A percentile compares a stretch with the other conserved stretches of the same genome.
These are phyloP conservation scores for Auriculariales sp. DNA, from an alignment of 768 basidiomycete species.

Conservation along the genomic window DNA sequence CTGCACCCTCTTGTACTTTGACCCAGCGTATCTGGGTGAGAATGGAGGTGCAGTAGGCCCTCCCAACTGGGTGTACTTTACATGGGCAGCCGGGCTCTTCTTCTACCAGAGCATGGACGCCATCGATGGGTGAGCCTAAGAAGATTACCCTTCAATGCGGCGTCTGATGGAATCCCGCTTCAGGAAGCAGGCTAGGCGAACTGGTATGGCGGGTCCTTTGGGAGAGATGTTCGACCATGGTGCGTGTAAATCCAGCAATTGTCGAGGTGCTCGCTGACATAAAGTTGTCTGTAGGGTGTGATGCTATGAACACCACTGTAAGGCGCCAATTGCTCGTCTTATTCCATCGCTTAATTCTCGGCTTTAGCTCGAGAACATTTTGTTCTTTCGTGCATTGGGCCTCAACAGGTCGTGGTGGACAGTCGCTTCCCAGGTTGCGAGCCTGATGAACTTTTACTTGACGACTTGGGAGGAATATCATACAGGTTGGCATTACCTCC, in stretches of 20 bases:
- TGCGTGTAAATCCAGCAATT: slow-evolving; percentile 19
- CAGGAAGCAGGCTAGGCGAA: slow-evolving; percentile 89
- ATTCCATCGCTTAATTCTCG: not conserved
- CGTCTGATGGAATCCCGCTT: slow-evolving; percentile 1
- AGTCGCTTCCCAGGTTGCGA: slow-evolving; percentile 67
- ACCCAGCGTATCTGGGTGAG: slow-evolving; percentile 60
- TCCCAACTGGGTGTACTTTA: slow-evolving; percentile 83
- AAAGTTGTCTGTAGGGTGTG: slow-evolving; percentile 41
- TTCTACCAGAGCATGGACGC: slow-evolving; percentile 83
- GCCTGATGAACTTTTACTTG: slow-evolving; percentile 65
- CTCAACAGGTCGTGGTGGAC: slow-evolving; percentile 97
- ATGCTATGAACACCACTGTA: slow-evolving; percentile 91
- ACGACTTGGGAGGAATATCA: slow-evolving; percentile 84
- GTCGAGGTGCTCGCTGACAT: not conserved
- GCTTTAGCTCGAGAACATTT: slow-evolving; percentile 67
- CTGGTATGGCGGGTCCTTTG: slow-evolving; percentile 93
- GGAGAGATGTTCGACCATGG: slow-evolving; percentile 99
- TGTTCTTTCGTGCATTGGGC: slow-evolving; percentile 74
- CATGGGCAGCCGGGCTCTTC: slow-evolving; percentile 86
- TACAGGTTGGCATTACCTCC: slow-evolving; percentile 38
- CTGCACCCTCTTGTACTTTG: slow-evolving; percentile 65
- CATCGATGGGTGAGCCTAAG: slow-evolving; percentile 62
- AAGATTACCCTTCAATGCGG: slow-evolving; percentile 1
- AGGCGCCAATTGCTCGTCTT: slow-evolving; percentile 7
- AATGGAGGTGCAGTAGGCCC: slow-evolving; percentile 46